phyloP scores from a whole-genome alignment of 2,329 filamentous ascomycete species.

The Phyllosticta citrichinensis region DNA sequence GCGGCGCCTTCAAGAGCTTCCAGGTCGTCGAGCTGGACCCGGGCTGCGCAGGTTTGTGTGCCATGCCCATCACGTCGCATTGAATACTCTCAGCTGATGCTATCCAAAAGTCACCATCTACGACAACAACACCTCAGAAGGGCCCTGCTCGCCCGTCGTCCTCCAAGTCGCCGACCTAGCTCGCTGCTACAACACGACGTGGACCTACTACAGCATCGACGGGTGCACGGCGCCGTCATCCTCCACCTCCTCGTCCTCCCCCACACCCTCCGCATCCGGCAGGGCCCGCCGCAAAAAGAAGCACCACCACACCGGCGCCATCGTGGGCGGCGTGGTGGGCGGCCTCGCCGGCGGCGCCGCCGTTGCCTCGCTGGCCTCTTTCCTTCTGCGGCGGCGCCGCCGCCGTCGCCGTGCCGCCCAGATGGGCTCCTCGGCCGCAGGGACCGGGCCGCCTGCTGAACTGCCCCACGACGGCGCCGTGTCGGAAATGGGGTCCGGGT shows the following conservation, averaged over 20 bases:
- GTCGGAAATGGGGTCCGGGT: background rate
- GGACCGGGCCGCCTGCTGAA: background rate
- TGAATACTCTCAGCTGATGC: too few species aligned
- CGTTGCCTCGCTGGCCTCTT: background rate
- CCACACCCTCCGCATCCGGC: background rate
- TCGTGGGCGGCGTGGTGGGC: constrained; percentile 9
- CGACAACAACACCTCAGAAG: background rate
- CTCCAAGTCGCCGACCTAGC: background rate
- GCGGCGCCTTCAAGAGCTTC: constrained; percentile 2
- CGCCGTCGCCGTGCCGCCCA: background rate
- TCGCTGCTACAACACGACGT: constrained; percentile 2
- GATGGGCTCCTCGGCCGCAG: constrained; percentile 5
- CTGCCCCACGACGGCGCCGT: background rate
- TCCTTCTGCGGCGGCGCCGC: background rate
- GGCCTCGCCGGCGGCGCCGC: constrained; percentile 2
- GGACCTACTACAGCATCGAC: constrained; percentile 8
- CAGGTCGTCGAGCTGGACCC: background rate
- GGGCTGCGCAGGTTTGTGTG: background rate
- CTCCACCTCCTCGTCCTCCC: background rate
- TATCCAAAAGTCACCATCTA: constrained; percentile 2
- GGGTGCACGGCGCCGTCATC: constrained; percentile 21
- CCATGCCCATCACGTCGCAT: too few species aligned
- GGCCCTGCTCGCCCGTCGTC: background rate
- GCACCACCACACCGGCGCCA: background rate
- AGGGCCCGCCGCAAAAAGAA: background rate